Percentiles rank a stretch among this genome's conserved stretches.
Evolutionary conservation across 2,329 filamentous ascomycete species (phyloP).

Genomic region (Colletotrichum lindemuthianum): DNA sequence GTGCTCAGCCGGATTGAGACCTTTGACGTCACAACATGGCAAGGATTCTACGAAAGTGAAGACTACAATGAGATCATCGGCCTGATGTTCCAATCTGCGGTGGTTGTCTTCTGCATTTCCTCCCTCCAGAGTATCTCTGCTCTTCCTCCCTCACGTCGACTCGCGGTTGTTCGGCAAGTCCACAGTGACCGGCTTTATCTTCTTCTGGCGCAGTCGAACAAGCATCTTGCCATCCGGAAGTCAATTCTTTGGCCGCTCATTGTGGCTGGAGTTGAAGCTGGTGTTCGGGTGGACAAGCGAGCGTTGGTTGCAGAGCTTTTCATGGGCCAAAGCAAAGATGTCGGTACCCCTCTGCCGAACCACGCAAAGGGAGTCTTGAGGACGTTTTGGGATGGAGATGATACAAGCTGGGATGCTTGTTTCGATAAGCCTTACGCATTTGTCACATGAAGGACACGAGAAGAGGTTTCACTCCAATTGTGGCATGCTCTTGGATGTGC

Average conservation of each 20-base stretch:
- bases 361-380: conserved; percentile 45
- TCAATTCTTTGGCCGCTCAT: conserved; percentile 49
- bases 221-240: conserved; percentile 35
- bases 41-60: conserved; percentile 39
- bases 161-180: conserved; percentile 28
- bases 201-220: conserved; percentile 36
- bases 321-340: conserved; percentile 39
- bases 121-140: conserved; percentile 47
- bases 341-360: conserved; percentile 45
- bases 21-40: conserved; percentile 45
- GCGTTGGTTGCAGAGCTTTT: conserved; percentile 42
- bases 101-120: conserved; percentile 48
- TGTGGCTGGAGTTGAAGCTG: conserved; percentile 47
- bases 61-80: conserved; percentile 42
- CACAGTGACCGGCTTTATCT: conserved; percentile 35
- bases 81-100: conserved; percentile 44
- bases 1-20: conserved; percentile 39
- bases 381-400: conserved; percentile 46
- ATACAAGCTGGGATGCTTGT: conserved; percentile 49
- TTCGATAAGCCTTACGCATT: conserved; percentile 48
- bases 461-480: background rate
- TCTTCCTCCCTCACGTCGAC: conserved; percentile 37
- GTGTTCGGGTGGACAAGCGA: conserved; percentile 27
- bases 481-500: too few species aligned
- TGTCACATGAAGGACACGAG: conserved; percentile 10